phyloP scores from a whole-genome alignment of 495 filamentous ascomycete species.

The Penicillium flavigenum region DNA sequence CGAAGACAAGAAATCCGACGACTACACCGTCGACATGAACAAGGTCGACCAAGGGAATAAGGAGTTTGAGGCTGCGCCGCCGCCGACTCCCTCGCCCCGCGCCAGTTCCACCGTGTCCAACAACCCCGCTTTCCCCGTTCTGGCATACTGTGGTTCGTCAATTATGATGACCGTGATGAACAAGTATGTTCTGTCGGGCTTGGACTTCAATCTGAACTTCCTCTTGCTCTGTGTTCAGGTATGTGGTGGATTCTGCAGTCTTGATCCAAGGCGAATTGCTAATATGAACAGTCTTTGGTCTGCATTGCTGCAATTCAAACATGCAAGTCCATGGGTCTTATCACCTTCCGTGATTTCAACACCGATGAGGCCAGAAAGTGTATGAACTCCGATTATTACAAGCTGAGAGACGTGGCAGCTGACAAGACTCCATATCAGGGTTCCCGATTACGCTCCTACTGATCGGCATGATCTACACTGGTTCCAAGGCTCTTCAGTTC shows the following conservation, averaged over 20 bases:
- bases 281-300: slow-evolving; percentile 70
- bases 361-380: slow-evolving; percentile 88
- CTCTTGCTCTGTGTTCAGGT: slow-evolving; percentile 92
- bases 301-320: slow-evolving; percentile 85
- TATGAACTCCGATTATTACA: slow-evolving; percentile 41
- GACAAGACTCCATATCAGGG: slow-evolving; percentile 55
- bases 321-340: slow-evolving; percentile 79
- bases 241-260: slow-evolving; percentile 30
- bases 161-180: slow-evolving; percentile 99
- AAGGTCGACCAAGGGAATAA: slow-evolving; percentile 61
- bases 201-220: slow-evolving; percentile 94
- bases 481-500: slow-evolving; percentile 93
- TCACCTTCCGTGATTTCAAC: slow-evolving; percentile 90
- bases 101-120: slow-evolving; percentile 51
- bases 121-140: slow-evolving; percentile 74
- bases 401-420: slow-evolving; percentile 17
- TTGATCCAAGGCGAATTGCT: slow-evolving; percentile 5
- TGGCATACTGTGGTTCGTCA: slow-evolving; percentile 89
- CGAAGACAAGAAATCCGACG: slow-evolving; percentile 85
- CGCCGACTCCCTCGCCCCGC: slow-evolving; percentile 42
- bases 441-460: slow-evolving; percentile 96
- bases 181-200: slow-evolving; percentile 93
- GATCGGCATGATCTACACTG: slow-evolving; percentile 99
- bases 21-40: slow-evolving; percentile 71
- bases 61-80: slow-evolving; percentile 48